Evolutionary conservation across 768 basidiomycete genomes (phyloP).

Genomic region (Glaciozyma martinii): DNA sequence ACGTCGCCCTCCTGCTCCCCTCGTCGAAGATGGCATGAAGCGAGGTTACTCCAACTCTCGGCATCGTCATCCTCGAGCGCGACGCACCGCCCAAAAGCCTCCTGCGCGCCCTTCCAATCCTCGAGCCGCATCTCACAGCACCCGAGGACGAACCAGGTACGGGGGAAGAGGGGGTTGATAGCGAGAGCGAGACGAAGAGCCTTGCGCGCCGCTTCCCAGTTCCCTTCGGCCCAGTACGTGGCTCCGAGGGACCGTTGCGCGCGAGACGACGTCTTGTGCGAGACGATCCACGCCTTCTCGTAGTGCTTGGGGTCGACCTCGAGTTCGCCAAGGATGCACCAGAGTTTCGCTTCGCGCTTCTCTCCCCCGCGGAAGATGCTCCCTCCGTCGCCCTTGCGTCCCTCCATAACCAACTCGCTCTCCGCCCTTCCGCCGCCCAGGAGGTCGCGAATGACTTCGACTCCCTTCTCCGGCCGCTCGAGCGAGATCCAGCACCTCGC

Average conservation of each 20-base stretch:
- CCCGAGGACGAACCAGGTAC: constrained; percentile 95
- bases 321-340: constrained; percentile 91
- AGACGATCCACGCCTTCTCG: constrained; percentile 72
- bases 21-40: constrained; percentile 83
- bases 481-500: constrained; percentile 76
- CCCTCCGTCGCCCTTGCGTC: constrained; percentile 39
- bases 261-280: constrained; percentile 67
- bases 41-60: constrained; percentile 97
- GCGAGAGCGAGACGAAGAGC: constrained; percentile 65
- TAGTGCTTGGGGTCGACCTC: constrained; percentile 68
- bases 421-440: constrained; percentile 77
- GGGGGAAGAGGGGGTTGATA: constrained; percentile 79
- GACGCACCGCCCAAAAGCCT: constrained; percentile 77
- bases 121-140: constrained; percentile 76
- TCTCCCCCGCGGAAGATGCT: constrained; percentile 46
- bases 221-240: constrained; percentile 59
- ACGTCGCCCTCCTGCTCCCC: constrained; percentile 43
- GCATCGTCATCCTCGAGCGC: constrained; percentile 89
- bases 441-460: constrained; percentile 72
- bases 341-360: constrained; percentile 76
- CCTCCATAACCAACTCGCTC: constrained; percentile 57
- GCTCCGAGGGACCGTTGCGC: constrained; percentile 89
- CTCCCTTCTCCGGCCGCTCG: constrained; percentile 68
- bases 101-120: constrained; percentile 71
- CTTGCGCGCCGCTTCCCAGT: constrained; percentile 55